A percentile compares a stretch with the other conserved stretches of the same genome.
phyloP scores from a whole-genome alignment of 805 yeast species.

The Candida oleophila region DNA sequence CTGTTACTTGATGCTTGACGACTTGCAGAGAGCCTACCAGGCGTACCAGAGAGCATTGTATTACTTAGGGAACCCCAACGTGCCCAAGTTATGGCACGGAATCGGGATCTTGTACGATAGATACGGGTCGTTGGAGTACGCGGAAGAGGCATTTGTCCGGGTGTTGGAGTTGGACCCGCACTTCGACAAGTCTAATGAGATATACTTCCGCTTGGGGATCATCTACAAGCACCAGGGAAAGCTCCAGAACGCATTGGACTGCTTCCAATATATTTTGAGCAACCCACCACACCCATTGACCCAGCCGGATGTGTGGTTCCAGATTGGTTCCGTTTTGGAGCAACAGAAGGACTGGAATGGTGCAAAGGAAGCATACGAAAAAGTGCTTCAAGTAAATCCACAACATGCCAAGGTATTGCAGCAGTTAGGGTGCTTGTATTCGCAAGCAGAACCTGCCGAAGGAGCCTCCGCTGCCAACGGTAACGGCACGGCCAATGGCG shows the following conservation, averaged over 20 bases:
- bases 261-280: constrained; percentile 86
- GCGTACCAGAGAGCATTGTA: constrained; percentile 96
- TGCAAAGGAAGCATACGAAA: constrained; percentile 93
- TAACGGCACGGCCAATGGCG: background rate
- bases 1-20: constrained; percentile 95
- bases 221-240: constrained; percentile 94
- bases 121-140: constrained; percentile 93
- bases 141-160: constrained; percentile 97
- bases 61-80: constrained; percentile 88
- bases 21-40: constrained; percentile 89
- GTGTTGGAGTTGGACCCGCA: constrained; percentile 94
- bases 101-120: constrained; percentile 95
- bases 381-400: constrained; percentile 85
- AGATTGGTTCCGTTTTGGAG: constrained; percentile 93
- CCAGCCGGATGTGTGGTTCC: constrained; percentile 98
- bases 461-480: constrained; percentile 15
- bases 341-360: constrained; percentile 88
- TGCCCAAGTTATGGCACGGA: constrained; percentile 98
- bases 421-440: constrained; percentile 92
- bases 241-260: constrained; percentile 82
- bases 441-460: constrained; percentile 49
- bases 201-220: constrained; percentile 93
- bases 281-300: constrained; percentile 96
- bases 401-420: constrained; percentile 95
- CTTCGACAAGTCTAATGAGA: constrained; percentile 94